Evolutionary conservation across 2,329 filamentous ascomycete species (phyloP).

Genomic region (Cladobotryum mycophilum): DNA sequence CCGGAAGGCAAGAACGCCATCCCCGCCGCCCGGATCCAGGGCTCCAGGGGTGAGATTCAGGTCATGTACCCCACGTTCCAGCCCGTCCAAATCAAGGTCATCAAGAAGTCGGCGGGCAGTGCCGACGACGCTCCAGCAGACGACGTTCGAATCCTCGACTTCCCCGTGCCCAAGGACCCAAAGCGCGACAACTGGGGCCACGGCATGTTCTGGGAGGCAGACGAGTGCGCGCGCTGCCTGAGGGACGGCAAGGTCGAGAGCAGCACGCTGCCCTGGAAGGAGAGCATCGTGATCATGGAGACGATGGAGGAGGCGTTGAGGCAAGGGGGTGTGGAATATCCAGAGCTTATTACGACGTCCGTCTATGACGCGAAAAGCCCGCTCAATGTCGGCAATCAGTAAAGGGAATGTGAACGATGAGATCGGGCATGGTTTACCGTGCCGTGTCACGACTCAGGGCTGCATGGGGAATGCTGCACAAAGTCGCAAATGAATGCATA

Average conservation of each 20-base stretch:
- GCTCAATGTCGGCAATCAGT: conserved; percentile 50
- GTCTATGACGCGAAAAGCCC: conserved; percentile 54
- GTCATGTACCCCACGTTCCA: conserved; percentile 66
- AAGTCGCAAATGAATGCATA: too few species aligned
- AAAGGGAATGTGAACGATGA: conserved; percentile 6
- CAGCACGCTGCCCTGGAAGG: conserved; percentile 60
- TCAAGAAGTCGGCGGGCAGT: conserved; percentile 41
- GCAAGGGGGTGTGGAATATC: conserved; percentile 49
- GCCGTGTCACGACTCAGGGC: too few species aligned
- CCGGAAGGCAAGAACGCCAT: conserved; percentile 54
- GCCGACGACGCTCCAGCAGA: too few species aligned
- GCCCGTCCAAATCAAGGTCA: conserved; percentile 59
- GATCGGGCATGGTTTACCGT: background rate
- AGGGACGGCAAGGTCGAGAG: conserved; percentile 74
- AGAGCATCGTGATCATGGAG: conserved; percentile 83
- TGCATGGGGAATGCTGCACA: too few species aligned
- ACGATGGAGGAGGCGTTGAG: conserved; percentile 50
- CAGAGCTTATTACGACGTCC: conserved; percentile 50
- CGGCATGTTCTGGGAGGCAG: conserved; percentile 87
- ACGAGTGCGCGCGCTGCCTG: conserved; percentile 69
- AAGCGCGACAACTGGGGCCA: conserved; percentile 52
- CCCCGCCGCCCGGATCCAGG: conserved; percentile 72
- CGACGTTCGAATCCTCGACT: conserved; percentile 43
- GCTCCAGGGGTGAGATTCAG: conserved; percentile 74
- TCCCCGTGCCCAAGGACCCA: conserved; percentile 46